phyloP scores from a whole-genome alignment of 2,329 filamentous ascomycete species.

The Fusarium pseudonygamai region DNA sequence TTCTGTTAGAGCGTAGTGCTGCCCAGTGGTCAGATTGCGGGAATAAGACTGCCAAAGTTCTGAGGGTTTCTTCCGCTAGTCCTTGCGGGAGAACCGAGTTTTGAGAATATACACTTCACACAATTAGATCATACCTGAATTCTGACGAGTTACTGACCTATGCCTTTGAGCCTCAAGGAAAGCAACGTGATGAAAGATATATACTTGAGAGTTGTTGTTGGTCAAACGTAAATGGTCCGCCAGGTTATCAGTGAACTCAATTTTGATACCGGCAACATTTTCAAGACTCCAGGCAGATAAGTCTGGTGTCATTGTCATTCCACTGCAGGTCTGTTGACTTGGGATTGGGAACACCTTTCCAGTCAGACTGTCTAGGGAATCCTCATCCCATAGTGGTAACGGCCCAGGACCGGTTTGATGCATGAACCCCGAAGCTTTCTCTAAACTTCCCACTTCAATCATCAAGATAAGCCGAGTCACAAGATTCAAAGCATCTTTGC shows the following conservation, averaged over 20 bases:
- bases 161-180: accelerated
- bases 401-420: accelerated
- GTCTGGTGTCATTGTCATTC: accelerated
- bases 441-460: not conserved
- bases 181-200: accelerated
- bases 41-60: accelerated
- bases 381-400: accelerated
- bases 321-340: accelerated
- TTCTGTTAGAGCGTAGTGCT: accelerated
- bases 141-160: accelerated
- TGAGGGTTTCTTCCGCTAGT: accelerated
- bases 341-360: accelerated
- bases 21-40: not conserved
- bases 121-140: not conserved
- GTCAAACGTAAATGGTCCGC: accelerated
- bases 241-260: accelerated
- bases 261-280: not conserved
- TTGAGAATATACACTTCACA: not conserved
- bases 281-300: not conserved
- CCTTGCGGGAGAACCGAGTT: accelerated
- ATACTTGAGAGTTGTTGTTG: accelerated
- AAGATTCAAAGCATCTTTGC: not conserved
- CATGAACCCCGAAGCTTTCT: not conserved
- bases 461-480: accelerated
- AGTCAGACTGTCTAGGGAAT: accelerated